Percentiles rank a stretch among this genome's conserved stretches.
These are phyloP conservation scores for Psidium guajava DNA, from an alignment of 345 rosid species.

Conservation along the genomic window DNA sequence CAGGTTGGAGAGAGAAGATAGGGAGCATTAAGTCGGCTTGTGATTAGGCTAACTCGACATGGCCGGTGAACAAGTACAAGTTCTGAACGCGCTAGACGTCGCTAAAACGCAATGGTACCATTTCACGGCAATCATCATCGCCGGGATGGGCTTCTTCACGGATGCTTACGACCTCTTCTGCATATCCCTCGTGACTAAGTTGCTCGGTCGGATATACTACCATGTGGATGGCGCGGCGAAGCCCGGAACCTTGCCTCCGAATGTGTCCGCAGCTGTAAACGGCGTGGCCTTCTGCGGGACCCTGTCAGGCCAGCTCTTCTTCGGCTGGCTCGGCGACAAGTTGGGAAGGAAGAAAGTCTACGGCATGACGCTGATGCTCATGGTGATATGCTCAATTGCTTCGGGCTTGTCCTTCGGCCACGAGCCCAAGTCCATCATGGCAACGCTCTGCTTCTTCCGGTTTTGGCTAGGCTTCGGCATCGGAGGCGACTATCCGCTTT, in stretches of 20 bases:
- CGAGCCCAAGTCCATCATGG: constrained; percentile 10
- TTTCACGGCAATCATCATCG: constrained; percentile 25
- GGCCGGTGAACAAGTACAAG: constrained; percentile 11
- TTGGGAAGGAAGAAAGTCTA: constrained; percentile 27
- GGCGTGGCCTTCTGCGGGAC: constrained; percentile 30
- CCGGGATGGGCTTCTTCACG: constrained; percentile 11
- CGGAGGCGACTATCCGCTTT: constrained; percentile 30
- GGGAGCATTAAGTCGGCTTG: neutral
- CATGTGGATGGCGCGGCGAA: constrained; percentile 1
- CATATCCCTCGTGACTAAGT: neutral
- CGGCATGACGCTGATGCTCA: constrained; percentile 27
- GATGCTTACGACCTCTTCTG: constrained; percentile 2
- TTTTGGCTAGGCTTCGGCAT: constrained; percentile 35
- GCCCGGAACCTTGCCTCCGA: constrained; percentile 25
- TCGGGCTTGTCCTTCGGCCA: constrained; percentile 23
- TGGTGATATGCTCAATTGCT: constrained; percentile 18
- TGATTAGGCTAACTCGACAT: neutral
- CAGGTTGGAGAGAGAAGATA: neutral
- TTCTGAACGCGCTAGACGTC: constrained; percentile 18
- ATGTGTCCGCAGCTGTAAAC: constrained; percentile 22
- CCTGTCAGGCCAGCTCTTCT: constrained; percentile 7
- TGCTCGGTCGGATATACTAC: neutral
- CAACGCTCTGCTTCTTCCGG: constrained; percentile 28
- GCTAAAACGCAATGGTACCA: constrained; percentile 37
- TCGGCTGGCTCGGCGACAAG: constrained; percentile 26